Conservation (phyloP, 1,284 basidiomycete genomes). For the Microbotryomycetes sp. region DNA sequence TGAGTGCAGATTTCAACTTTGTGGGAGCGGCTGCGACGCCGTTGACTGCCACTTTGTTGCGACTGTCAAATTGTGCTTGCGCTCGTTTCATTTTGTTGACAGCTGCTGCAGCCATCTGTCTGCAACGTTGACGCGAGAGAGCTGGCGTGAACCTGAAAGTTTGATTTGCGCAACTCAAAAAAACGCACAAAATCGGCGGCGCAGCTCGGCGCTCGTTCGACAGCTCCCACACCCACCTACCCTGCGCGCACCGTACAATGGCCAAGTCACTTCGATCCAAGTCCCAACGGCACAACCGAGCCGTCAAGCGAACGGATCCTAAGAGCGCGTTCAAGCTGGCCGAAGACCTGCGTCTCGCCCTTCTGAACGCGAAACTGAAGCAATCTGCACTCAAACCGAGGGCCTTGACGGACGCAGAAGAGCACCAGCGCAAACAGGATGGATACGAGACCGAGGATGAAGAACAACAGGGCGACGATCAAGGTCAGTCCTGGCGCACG, state of each 20-base stretch:
- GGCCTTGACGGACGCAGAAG: slow-evolving; percentile 41
- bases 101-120: too few species aligned
- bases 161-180: too few species aligned
- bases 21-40: not conserved
- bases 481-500: too few species aligned
- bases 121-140: too few species aligned
- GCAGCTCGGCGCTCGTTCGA: too few species aligned
- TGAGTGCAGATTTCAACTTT: not conserved
- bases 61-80: not conserved
- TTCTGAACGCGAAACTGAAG: slow-evolving; percentile 64
- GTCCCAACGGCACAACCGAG: slow-evolving; percentile 73
- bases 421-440: slow-evolving; percentile 39
- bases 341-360: slow-evolving; percentile 73
- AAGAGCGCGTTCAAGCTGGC: slow-evolving; percentile 57
- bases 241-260: too few species aligned
- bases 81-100: not conserved
- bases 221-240: too few species aligned
- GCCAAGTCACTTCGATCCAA: slow-evolving; percentile 89
- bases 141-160: too few species aligned
- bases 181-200: too few species aligned
- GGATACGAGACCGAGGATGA: slow-evolving; percentile 45
- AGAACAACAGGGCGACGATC: slow-evolving; percentile 40
- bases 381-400: slow-evolving; percentile 42
- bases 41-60: too few species aligned
- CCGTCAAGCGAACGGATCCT: slow-evolving; percentile 70